Percentiles rank a stretch among this genome's conserved stretches.
These are phyloP conservation scores for Candida ponderosae DNA, from an alignment of 805 yeast species.

Conservation along the genomic window DNA sequence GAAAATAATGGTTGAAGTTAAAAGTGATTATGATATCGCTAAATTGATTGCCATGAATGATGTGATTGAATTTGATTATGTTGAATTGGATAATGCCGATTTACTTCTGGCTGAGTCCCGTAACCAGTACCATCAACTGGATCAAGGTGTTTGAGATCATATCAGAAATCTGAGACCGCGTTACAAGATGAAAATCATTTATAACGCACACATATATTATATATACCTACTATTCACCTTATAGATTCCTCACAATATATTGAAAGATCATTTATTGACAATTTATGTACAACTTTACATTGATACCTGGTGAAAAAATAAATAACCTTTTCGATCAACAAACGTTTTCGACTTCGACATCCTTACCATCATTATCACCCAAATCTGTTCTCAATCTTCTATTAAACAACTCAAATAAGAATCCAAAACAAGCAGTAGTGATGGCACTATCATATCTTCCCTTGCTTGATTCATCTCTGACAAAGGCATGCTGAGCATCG, in stretches of 20 bases:
- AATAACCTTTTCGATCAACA: too few species aligned
- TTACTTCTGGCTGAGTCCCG: constrained; percentile 37
- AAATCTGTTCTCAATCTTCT: constrained; percentile 58
- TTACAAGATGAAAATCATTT: too few species aligned
- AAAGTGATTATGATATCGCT: constrained; percentile 1
- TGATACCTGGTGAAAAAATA: constrained; percentile 29
- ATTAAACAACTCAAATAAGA: constrained; percentile 64
- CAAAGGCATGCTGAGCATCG: constrained; percentile 80
- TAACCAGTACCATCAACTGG: constrained; percentile 44
- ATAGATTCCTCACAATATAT: too few species aligned
- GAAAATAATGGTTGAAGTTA: constrained; percentile 4
- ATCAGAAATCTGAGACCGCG: too few species aligned
- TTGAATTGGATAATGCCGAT: constrained; percentile 32
- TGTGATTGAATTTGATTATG: constrained; percentile 31
- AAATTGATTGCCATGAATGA: neutral
- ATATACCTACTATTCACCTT: too few species aligned
- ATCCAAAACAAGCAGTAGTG: constrained; percentile 57
- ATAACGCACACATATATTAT: too few species aligned
- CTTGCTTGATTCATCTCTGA: constrained; percentile 69
- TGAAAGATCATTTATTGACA: too few species aligned
- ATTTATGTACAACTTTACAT: too few species aligned
- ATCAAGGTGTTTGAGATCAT: constrained; percentile 44
- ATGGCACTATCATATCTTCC: constrained; percentile 81
- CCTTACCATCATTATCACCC: constrained; percentile 53
- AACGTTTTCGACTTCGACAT: constrained; percentile 48